Conservation (phyloP, 345 rosid genomes). For the Nephelium lappaceum region DNA sequence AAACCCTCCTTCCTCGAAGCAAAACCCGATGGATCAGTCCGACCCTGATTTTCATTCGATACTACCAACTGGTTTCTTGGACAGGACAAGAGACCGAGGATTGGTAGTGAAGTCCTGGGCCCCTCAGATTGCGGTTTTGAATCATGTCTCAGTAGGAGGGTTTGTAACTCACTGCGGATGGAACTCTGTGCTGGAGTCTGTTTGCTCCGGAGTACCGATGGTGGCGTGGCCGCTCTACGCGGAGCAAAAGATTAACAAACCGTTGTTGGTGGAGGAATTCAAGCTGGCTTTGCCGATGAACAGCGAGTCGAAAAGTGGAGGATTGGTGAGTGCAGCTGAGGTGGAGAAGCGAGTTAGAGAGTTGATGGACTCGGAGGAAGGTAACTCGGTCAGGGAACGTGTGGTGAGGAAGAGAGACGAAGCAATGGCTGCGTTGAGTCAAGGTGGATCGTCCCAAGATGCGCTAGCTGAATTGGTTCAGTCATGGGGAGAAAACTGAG, state of each 20-base stretch:
- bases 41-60: slow-evolving; percentile 8
- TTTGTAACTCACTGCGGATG: slow-evolving; percentile 52
- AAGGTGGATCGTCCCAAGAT: slow-evolving; percentile 42
- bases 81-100: slow-evolving; percentile 34
- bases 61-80: slow-evolving; percentile 35
- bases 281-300: slow-evolving; percentile 51
- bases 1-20: slow-evolving; percentile 24
- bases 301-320: slow-evolving; percentile 31
- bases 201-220: slow-evolving; percentile 46
- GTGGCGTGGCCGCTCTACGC: slow-evolving; percentile 58
- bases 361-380: slow-evolving; percentile 46
- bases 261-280: slow-evolving; percentile 54
- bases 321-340: slow-evolving; percentile 46
- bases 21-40: neutral
- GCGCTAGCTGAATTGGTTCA: slow-evolving; percentile 33
- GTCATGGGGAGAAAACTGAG: slow-evolving; percentile 19
- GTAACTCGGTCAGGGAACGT: slow-evolving; percentile 32
- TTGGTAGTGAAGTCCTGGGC: slow-evolving; percentile 45
- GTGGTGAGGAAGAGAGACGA: slow-evolving; percentile 33
- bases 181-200: slow-evolving; percentile 46
- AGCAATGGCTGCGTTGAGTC: neutral
- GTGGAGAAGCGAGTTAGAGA: slow-evolving; percentile 57
- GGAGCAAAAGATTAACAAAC: slow-evolving; percentile 44
- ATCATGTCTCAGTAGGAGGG: slow-evolving; percentile 39
- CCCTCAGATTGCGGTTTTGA: slow-evolving; percentile 37